A percentile compares a stretch with the other conserved stretches of the same genome.
phyloP scores from a whole-genome alignment of 2,329 filamentous ascomycete species.

The Fusarium anguioides region DNA sequence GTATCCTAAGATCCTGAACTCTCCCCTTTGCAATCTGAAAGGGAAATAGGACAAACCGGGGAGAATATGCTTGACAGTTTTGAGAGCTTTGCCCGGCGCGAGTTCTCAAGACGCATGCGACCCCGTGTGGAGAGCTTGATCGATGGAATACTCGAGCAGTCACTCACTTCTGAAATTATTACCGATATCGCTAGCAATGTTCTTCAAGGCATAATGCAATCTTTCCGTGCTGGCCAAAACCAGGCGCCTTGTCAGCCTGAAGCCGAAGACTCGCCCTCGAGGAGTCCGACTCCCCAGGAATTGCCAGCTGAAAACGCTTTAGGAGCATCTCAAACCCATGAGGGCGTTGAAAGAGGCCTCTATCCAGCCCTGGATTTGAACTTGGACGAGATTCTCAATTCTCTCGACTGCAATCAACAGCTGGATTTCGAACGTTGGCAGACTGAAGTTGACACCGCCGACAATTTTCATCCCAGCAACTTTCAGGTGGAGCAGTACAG shows the following conservation, averaged over 20 bases:
- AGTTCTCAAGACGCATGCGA: not conserved
- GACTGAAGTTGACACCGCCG: not conserved
- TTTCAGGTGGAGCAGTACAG: not conserved
- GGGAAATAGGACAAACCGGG: rapidly evolving
- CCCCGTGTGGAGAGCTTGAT: not conserved
- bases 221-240: not conserved
- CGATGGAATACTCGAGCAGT: not conserved
- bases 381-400: not conserved
- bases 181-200: not conserved
- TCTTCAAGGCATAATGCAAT: not conserved
- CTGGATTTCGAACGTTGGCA: not conserved
- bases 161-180: not conserved
- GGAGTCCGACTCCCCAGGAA: not conserved
- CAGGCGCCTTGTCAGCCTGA: not conserved
- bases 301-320: rapidly evolving
- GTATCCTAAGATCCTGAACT: not conserved
- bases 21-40: not conserved
- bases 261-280: not conserved
- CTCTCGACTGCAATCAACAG: not conserved
- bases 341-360: not conserved
- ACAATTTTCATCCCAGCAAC: not conserved
- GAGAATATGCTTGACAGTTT: not conserved
- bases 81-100: not conserved
- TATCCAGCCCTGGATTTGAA: not conserved
- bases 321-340: not conserved